Base-by-base conservation (phyloP, 371 early-diverging fungal genomes). In the Mortierella sp. region DNA sequence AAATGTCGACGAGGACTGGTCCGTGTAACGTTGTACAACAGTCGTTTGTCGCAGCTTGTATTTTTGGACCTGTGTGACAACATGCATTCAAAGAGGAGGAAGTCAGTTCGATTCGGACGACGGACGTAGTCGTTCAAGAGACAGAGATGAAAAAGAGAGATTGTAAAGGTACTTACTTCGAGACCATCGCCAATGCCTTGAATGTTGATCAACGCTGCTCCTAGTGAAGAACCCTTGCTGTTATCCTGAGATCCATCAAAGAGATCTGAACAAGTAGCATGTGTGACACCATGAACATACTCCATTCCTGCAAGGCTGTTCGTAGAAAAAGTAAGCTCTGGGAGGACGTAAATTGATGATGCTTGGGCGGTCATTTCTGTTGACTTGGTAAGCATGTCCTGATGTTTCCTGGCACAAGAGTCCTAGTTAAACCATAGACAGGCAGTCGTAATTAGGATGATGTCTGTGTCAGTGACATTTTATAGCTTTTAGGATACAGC, bases 151-250 rank as follows among this genome's bases (percentile, higher is more conserved):
- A 60, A 31, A 14, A 14, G 31, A 28, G 13, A 14, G 26, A 26
- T 14, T 14, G 28, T 3, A 7, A 14, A 4, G 50, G 3, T 3
- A 28, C 63, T 48, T n/a, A 78, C 78, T 34, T 55, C 60, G 19
- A 78, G 48, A 8, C 78, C 78, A 24, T 73, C 48, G 28, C 63
- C 21, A 3, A 78, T 73, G 19, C 73, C 72, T 28, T 78, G 72
- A 34, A 78, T 63, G 50, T 73, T 78, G n/a, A 78, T 50, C 31
- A 78, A 26, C 0, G 54, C 78, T 8, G 57, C 57, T 16, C 52
- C 72, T 52, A 73, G n/a, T 38, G 24, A 34, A 0, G 42, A 42
- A 21, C 44, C 3, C 24, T 42, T 68, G 42, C 24, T 68, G 10
- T 24, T 6, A 1, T 14, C 68, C 24, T 24, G 68, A 34, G 44